Base-by-base conservation (phyloP, 2,329 filamentous ascomycete species). In the Emergomyces africanus region DNA sequence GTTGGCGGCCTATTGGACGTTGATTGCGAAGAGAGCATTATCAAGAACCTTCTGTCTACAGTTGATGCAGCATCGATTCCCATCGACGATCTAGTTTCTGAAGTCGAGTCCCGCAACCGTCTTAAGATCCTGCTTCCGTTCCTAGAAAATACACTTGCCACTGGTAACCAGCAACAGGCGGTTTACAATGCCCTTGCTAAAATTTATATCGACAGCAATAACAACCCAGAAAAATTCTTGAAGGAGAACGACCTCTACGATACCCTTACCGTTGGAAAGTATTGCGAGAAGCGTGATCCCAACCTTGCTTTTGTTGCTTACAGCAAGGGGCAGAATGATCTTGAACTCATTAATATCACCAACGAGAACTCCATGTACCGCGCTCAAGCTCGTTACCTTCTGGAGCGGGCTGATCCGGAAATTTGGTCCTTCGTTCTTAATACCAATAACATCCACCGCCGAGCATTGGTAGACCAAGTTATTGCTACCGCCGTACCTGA, bases 321-420 rank as follows among this genome's bases (percentile, higher is more conserved):
- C 74, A 83, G 86, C 67, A 99, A 99, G 80, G 94, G 94, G 23
- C 89, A 96, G 75, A 99, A 99, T 65, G 94, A 99, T 69, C 77
- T 99, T 37, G 95, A 99, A 76, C 83, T 99, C 59, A 92, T 99
- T 75, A 94, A 88, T 74, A 92, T 99, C 70, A 97, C 94, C 69
- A 99, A 97, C 68, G 95, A 99, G 76, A 99, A 99, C 77, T 86
- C 89, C n/a, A 99, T 99, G 94, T 99, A 96, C 82, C 88, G 91
- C 68, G 89, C 89, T n/a, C 94, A 99, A 75, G 92, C 91, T 60
- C 87, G 94, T 42, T 99, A 99, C 74, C 81, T 99, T 28, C 79
- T 99, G 57, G 91, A 96, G 68, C 87, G 94, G 65, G 87, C 89
- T 42, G 94, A 99, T 69, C 73, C 79, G 2, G 94, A 99, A 72